Evolutionary conservation across 305 asterid species (phyloP).

Genomic region (Solanum hybrid): DNA sequence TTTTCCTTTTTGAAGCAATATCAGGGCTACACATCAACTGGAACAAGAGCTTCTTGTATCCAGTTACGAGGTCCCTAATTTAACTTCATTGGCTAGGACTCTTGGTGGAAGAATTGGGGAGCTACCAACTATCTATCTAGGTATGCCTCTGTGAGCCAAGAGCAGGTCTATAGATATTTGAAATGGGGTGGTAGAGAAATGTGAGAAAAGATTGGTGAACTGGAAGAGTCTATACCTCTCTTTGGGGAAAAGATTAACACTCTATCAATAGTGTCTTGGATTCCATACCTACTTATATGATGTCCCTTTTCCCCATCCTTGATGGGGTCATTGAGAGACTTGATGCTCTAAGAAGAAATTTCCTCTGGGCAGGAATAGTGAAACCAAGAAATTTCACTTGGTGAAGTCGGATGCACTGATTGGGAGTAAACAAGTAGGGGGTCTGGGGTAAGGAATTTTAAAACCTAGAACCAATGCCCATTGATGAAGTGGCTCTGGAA

Average conservation of each 20-base stretch:
- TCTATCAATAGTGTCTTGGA: background rate
- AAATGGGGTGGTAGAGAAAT: background rate
- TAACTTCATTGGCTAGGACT: background rate
- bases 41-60: background rate
- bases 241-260: background rate
- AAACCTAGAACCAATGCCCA: background rate
- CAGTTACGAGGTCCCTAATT: background rate
- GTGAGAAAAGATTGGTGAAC: background rate
- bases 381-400: background rate
- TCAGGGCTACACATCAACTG: background rate
- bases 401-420: background rate
- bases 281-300: background rate
- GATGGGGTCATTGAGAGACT: background rate
- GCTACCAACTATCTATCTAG: background rate
- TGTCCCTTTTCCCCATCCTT: background rate
- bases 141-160: background rate
- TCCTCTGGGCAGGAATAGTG: background rate
- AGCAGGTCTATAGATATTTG: background rate
- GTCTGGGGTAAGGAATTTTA: background rate
- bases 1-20: background rate
- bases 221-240: background rate
- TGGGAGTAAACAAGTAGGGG: background rate
- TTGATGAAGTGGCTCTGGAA: background rate
- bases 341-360: background rate
- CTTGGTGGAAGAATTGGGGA: background rate